These are phyloP conservation scores for Neophaeococcomyces aloes DNA, from an alignment of 2,329 filamentous ascomycete genomes.

Conservation along the genomic window DNA sequence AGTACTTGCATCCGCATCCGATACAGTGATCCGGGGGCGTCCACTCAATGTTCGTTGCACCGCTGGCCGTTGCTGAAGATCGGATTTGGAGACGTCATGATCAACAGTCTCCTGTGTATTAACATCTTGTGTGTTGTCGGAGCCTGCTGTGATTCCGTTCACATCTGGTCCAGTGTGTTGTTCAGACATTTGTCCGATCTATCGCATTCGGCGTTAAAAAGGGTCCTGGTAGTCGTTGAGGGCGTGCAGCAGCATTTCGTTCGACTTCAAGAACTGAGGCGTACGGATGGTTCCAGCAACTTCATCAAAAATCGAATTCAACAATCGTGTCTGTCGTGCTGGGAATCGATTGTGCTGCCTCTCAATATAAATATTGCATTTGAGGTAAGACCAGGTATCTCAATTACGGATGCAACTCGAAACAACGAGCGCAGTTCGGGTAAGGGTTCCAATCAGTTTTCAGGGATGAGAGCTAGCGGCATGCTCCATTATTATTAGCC, in stretches of 20 bases:
- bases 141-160: constrained; percentile 8
- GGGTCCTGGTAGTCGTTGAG: background rate
- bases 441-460: background rate
- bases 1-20: constrained; percentile 18
- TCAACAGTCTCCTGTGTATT: constrained; percentile 18
- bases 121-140: constrained; percentile 7
- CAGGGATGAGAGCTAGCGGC: background rate
- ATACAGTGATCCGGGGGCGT: constrained; percentile 19
- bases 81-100: constrained; percentile 17
- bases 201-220: background rate
- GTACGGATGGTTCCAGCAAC: background rate
- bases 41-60: constrained; percentile 8
- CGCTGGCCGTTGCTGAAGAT: constrained; percentile 19
- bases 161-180: constrained; percentile 14
- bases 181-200: constrained; percentile 20
- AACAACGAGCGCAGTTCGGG: background rate
- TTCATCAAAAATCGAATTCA: background rate
- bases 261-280: background rate
- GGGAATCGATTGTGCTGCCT: background rate
- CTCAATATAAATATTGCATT: background rate
- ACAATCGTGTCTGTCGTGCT: background rate
- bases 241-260: constrained; percentile 1
- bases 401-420: background rate
- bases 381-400: background rate
- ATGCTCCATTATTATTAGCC: background rate